Evolutionary conservation across 2,329 filamentous ascomycete genomes (phyloP).

Genomic region (Ceratocystis ficicola): DNA sequence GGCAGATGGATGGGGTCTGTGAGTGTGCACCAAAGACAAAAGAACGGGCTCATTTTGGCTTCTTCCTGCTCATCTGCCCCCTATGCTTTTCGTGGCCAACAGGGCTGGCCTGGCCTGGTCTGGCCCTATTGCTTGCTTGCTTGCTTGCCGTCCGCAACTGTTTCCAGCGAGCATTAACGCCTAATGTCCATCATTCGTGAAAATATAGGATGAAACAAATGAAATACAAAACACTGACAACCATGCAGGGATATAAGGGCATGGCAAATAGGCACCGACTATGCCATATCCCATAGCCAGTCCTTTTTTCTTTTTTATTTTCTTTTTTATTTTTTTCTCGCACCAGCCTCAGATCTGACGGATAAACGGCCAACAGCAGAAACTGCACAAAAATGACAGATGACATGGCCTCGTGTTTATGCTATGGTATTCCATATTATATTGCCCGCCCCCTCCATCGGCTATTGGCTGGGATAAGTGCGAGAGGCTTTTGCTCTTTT

Average conservation of each 20-base stretch:
- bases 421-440: neutral
- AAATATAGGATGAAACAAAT: neutral
- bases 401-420: constrained; percentile 5
- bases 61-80: neutral
- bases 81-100: neutral
- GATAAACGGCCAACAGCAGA: neutral
- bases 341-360: neutral
- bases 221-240: neutral
- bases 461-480: neutral
- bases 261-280: neutral
- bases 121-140: neutral
- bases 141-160: too few relatives aligned
- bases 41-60: neutral
- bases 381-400: neutral
- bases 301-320: neutral
- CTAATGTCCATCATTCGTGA: neutral
- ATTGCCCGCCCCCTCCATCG: neutral
- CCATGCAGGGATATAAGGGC: neutral
- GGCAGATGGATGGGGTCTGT: too few relatives aligned
- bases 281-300: neutral
- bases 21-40: too few relatives aligned
- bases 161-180: neutral
- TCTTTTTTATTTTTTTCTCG: neutral
- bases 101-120: neutral
- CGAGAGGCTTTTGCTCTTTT: neutral